These are phyloP conservation scores for Gardenia jasminoides DNA, from an alignment of 257 asterid genomes.

Conservation along the genomic window DNA sequence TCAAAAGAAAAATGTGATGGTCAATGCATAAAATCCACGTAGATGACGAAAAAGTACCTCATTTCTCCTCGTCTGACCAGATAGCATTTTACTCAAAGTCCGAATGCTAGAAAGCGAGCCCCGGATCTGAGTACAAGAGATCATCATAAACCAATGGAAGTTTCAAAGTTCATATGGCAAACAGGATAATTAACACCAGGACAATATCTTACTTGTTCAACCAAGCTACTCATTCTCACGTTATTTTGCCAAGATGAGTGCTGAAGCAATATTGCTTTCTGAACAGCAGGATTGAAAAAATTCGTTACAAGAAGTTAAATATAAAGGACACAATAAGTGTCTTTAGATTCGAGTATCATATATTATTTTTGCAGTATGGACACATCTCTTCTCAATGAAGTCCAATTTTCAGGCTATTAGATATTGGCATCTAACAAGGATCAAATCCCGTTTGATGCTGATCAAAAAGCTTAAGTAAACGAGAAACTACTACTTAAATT, in stretches of 20 bases:
- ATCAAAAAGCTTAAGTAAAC: not conserved
- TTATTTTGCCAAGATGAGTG: slow-evolving; percentile 96
- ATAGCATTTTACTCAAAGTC: slow-evolving; percentile 77
- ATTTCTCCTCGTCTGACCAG: slow-evolving; percentile 70
- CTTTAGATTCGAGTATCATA: not conserved
- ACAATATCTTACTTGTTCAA: slow-evolving; percentile 78
- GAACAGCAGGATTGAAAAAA: slow-evolving; percentile 28
- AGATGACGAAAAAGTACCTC: slow-evolving; percentile 52
- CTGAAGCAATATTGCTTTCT: slow-evolving; percentile 88
- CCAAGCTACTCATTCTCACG: slow-evolving; percentile 87
- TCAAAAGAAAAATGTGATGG: not conserved
- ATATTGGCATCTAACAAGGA: not conserved
- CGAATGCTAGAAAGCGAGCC: slow-evolving; percentile 80
- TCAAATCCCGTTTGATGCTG: not conserved
- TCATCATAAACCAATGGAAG: slow-evolving; percentile 10
- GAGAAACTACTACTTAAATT: not conserved
- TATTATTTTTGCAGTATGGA: not conserved
- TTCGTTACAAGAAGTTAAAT: not conserved
- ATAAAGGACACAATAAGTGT: not conserved
- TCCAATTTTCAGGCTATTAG: not conserved
- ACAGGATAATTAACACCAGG: slow-evolving; percentile 18
- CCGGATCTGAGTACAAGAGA: slow-evolving; percentile 53
- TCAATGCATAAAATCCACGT: slow-evolving; percentile 1
- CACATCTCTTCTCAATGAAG: not conserved
- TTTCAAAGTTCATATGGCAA: slow-evolving; percentile 4